phyloP scores from a whole-genome alignment of 495 filamentous ascomycete genomes.

The Xylaria curta region DNA sequence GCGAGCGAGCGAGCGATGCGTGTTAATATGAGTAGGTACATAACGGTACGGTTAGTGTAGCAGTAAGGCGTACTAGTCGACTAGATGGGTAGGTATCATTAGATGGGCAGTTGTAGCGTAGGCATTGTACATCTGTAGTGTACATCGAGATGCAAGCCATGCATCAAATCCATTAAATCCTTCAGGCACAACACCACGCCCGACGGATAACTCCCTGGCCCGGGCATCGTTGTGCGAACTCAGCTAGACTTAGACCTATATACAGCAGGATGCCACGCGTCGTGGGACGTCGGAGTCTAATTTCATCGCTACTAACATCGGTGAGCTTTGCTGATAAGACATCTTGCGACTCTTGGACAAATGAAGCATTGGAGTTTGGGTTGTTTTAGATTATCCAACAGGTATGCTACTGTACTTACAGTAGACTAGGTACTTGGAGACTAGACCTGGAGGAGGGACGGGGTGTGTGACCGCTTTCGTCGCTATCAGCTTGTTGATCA shows the following conservation, averaged over 20 bases:
- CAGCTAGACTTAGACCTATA: slow-evolving; percentile 10
- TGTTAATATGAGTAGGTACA: background rate
- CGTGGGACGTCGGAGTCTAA: too few species aligned
- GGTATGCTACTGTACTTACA: too few species aligned
- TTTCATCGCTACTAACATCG: too few species aligned
- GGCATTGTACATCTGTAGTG: background rate
- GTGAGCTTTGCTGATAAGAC: slow-evolving; percentile 6
- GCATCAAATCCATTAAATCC: slow-evolving; percentile 18
- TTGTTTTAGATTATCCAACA: background rate
- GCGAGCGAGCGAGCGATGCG: background rate
- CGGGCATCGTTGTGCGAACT: slow-evolving; percentile 6
- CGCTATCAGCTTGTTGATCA: background rate
- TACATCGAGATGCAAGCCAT: slow-evolving; percentile 18
- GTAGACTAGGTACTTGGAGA: too few species aligned
- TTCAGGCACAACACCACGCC: slow-evolving; percentile 17
- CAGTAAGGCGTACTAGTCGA: background rate
- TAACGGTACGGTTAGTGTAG: background rate
- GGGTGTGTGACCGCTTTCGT: slow-evolving; percentile 7
- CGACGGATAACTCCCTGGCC: slow-evolving; percentile 8
- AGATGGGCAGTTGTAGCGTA: background rate
- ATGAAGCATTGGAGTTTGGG: background rate
- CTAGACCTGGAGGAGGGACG: background rate
- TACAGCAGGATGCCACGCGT: background rate
- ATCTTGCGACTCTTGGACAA: slow-evolving; percentile 9
- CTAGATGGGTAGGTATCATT: background rate